Base-by-base conservation (phyloP, 768 basidiomycete genomes). In the Leucogyrophana mollusca region DNA sequence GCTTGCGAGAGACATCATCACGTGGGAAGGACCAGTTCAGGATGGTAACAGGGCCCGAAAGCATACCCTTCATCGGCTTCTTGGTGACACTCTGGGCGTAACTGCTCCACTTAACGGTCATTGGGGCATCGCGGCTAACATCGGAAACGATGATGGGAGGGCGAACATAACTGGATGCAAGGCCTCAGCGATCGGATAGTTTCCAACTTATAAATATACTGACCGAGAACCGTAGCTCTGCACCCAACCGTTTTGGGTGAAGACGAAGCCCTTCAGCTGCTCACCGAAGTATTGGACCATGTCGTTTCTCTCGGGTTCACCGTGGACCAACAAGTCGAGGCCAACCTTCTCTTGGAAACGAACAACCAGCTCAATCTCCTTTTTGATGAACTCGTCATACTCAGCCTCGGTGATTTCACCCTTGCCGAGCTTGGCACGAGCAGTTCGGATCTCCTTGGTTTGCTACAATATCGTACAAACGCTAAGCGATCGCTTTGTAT, bases 21-120 rank as follows among this genome's bases (percentile, higher is more conserved):
- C 96, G 95, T 62, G 96, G 96, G 94, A 99, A 99, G 25, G 96
- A 98, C 96, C 96, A 99, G 81, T 98, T 98, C 71, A 98, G 83
- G 72, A 99, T 96, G 52, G 93, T 94, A 68, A 97, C 94, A 16
- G 94, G 94, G 53, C 95, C 95, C 46, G 95, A 94, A 46, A 98
- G 79, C 96, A 98, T 97, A 57, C 95, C 95, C 85, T 99, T 99
- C 92, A 99, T 94, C 58, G 94, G 96, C 68, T 83, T 85, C 65
- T 80, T 73, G 57, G 94, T 90, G 61, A 97, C 64, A 64, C 89
- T 93, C 76, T 98, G 96, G 45, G 96, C 96, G 69, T 95, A 98
- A 60, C 83, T 82, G 52, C 88, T 91, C 96, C 96, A 99, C 67
- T 82, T 83, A 64, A 98, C 94, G 60, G 96, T 97, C 77, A 99